Evolutionary conservation across 2,329 filamentous ascomycete species (phyloP), one percentile per base, ranked within the genome.

Genomic region (Calonectria montana): DNA sequence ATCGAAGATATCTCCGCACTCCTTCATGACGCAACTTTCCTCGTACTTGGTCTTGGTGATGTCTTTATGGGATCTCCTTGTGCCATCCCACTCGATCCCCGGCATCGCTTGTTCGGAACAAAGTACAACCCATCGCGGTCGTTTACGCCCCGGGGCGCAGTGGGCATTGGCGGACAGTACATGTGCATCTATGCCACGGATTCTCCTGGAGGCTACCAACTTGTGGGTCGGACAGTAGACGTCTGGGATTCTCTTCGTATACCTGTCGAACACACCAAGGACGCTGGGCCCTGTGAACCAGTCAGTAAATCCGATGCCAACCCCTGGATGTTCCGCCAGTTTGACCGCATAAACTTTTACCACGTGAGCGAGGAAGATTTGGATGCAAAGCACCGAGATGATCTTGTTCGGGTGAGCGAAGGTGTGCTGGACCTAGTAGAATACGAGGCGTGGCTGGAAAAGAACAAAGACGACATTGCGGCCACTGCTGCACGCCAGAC

Each of bases 31-130:
- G 80, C 81, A 0, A 76, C 76, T 0, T 85, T 83, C 15, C 76
- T 85, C 2, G 82, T 84, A 3, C 72, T 85, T 7, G 83, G 83
- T 1, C 80, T 85, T 0, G 83, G 83, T 0, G 83, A 84, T 59
- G 82, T 85, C n/a, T 85, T 83, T 71, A 78, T 83, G 68, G 83
- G 82, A 2, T 83, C 82, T 0, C 83, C 83, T 0, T 84, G 82
- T 62, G 77, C 82, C 0, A 75, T 84, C 16, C 82, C 82, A 4
- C 71, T 84, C 4, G 82, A 82, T 69, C 82, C 76, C 59, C 80
- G 77, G n/a, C 81, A 80, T 65, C 79, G 83, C 3, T 71, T 84
- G 7, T 81, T 83, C 15, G 82, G 82, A 12, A 82, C 81, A 29
- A 84, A 84, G 48, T 84, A 84, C 71, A 84, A 83, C 43, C 83